These are phyloP conservation scores for Gossypium herbaceum DNA, from an alignment of 345 rosid genomes.

Conservation along the genomic window DNA sequence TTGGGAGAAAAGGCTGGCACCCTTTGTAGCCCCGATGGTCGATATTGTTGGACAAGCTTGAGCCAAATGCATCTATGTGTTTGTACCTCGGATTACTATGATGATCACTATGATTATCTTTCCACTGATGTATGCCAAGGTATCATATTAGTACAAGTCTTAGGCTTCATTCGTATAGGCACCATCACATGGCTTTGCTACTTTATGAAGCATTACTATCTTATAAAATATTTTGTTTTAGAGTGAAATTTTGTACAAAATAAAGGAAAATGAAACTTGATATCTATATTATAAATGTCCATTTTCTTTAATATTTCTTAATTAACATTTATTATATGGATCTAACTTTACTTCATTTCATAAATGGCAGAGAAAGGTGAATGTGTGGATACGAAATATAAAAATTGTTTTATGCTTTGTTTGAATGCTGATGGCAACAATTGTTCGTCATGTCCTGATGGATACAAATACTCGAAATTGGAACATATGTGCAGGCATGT, in stretches of 20 bases:
- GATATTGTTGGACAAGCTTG: neutral
- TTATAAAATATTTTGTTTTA: neutral
- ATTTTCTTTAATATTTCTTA: neutral
- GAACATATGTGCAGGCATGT: neutral
- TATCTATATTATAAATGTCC: neutral
- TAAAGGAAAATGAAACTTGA: neutral
- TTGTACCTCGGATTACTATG: neutral
- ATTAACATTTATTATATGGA: neutral
- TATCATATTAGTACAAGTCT: neutral
- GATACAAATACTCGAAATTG: neutral
- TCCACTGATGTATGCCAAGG: neutral
- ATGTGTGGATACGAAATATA: neutral
- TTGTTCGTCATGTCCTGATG: neutral
- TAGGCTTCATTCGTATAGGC: no score
- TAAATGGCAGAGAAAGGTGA: neutral
- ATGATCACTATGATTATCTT: no score
- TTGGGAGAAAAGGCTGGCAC: no score
- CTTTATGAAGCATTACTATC: no score
- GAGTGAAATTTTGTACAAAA: neutral
- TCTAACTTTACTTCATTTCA: neutral
- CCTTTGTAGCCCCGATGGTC: no score
- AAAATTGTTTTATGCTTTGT: neutral
- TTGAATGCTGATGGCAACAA: neutral
- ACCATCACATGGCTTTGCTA: no score
- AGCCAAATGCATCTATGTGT: neutral